Evolutionary conservation across 2,329 filamentous ascomycete species (phyloP), one percentile per base, ranked within the genome.

Genomic region (Penicillium sp.): DNA sequence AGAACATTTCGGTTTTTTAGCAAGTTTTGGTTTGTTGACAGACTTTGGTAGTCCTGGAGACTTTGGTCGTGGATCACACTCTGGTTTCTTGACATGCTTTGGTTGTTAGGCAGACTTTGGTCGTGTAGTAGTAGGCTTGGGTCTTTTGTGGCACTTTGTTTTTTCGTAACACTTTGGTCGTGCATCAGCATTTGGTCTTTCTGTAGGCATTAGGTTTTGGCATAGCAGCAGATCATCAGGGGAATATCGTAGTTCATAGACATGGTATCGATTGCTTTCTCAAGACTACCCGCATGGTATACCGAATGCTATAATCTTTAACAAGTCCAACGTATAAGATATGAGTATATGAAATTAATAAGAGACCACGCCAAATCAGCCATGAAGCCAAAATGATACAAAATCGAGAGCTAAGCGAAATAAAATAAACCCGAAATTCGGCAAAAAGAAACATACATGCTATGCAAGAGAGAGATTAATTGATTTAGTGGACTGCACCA

Each of bases 401-500:
- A 53, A 17, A 37, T 37, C 4, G n/a, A 22, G 50, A 15, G 5
- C 4, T n/a, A 45, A 24, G 0, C 40, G 38, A 45, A 33, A 33
- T 0, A 15, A 12, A 6, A n/a, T 2, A 33, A 17, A 0, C 19
- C 35, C 22, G 26, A 17, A 45, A 15, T 7, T n/a, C 24, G 9
- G 53, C 9, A 24, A 45, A 35, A 19, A 33, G 13, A 42, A n/a
- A 35, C 19, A 45, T 22, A 28, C 42, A 49, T 19, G 38, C 47
- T 56, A 47, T 56, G 30, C 33, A 12, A 12, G 22, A 44, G 15
- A 57, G 38, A 28, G 13, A 55, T 64, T 50, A 65, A 60, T 65
- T 62, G n/a, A 22, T 51, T 61, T 57, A 73, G 58, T 72, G 71
- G 38, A 64, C 61, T 24, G 53, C 66, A 44, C 71, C 73, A 57